Base-by-base conservation (phyloP, 139 green algal species). In the Ettlia oleoabundans region DNA sequence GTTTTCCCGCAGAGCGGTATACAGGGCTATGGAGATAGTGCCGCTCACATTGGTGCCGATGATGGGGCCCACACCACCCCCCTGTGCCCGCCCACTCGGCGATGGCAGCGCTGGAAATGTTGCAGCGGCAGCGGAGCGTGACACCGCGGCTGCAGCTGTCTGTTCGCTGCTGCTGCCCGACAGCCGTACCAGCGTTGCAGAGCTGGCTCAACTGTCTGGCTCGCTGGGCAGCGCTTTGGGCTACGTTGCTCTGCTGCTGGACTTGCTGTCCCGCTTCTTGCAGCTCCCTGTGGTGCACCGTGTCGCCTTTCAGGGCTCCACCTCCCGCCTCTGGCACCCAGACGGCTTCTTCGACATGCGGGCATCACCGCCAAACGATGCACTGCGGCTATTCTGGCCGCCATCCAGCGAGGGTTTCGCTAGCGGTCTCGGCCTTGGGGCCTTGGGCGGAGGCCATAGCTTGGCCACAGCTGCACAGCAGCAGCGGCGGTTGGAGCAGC, bases 251-350 rank as follows among this genome's bases (percentile, higher is more conserved):
- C 83, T 92, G 62, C 86, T 94, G 38, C 26, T 90, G 3, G 91
- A 95, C 62, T 76, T 92, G 33, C 81, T 93, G 19, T 79, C 72
- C 19, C 81, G 86, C 52, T 90, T 92, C 69, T 85, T 93, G 38
- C 88, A 89, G 32, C 90, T 88, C 0, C 92, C 92, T 4, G 55
- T 94, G 70, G 82, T 93, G 47, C 92, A 94, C 81, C 87, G 92
- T 69, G 78, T 85, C 37, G 62, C 64, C 21, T 90, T 91, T 77
- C 78, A 89, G 82, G 88, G 78, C 72, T 91, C 86, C 68, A 92
- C 87, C 64, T 89, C 83, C 47, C 78, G 81, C 51, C 62, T 93
- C 4, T 95, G 92, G 92, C 83, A 92, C 84, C 92, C 89, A 30
- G 69, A 82, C 43, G 84, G 85, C 61, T 93, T 91, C 76, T 94